Evolutionary conservation across 495 filamentous ascomycete genomes (phyloP), one percentile per base, ranked within the genome.

Genomic region (Xylaria sp.): DNA sequence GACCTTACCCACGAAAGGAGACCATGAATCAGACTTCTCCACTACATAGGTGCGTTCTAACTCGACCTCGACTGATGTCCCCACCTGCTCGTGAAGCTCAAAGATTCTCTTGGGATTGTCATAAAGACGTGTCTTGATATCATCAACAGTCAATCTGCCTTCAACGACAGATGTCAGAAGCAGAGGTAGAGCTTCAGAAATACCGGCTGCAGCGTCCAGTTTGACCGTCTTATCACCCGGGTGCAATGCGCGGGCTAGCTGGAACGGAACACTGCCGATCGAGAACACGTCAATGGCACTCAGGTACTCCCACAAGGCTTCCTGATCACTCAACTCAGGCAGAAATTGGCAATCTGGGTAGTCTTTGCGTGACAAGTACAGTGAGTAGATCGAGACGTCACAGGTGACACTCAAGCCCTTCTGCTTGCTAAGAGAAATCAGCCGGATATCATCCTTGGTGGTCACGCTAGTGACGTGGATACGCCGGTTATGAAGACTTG

Each of bases 31-130:
- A 31, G 83, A 76, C 73, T 80, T 81, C 72, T 89, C 80, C 71
- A 90, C 83, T 8, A 86, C 79, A 75, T 93, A 92, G 2, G 90
- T 87, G 21, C 92, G 87, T 68, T 86, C 88, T 76, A 94, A 83
- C 81, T 95, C 93, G 61, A 94, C 84, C 81, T 96, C 93, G 37
- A 95, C 83, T 14, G 87, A 89, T 66, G 91, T 89, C 68, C 90
- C 90, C 21, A 88, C 82, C 77, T 96, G 93, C 72, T 96, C 93
- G 72, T 96, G 93, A 58, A 96, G 86, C 82, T 95, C 92, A 70
- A 95, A 96, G 72, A 96, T 96, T 74, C 87, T 88, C 84, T 91
- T 93, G 24, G 93, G 93, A 73, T 94, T 94, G 72, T 93, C 90
- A 75, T 95, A 91, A 2, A 96, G 85, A 21, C 90, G 87, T 35